Evolutionary conservation across 2,329 filamentous ascomycete species (phyloP), one percentile per base, ranked within the genome.

Genomic region (Botryosphaeria dothidea): DNA sequence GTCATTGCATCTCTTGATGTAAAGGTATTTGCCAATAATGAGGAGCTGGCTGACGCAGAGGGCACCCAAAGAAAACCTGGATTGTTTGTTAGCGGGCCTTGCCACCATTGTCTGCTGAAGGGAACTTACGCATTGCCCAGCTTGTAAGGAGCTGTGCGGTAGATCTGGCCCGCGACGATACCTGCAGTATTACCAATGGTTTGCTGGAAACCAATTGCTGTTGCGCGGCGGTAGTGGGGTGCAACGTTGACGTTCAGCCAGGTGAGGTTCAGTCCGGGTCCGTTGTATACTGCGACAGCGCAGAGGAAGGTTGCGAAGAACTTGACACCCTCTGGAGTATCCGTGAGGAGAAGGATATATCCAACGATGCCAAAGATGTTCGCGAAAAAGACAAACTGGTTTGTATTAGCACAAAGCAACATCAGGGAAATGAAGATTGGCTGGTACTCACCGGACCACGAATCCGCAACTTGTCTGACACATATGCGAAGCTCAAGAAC

Each of bases 241-340:
- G 81, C 79, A 1, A 80, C 73, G 36, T 83, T 84, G 48, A 81
- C 81, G 21, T 81, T 82, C 4, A 84, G 69, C 82, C 82, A 84
- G 38, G 79, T 81, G 1, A 79, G 66, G 64, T 78, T 82, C 36
- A 80, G 71, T 0, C 85, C 84, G 0, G 81, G 67, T 13, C 71
- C 69, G 25, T 68, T 69, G 66, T 73, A 73, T 9, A 72, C 68
- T 3, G 69, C 69, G 1, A 70, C 60, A 2, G 71, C 71, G 36
- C 67, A 68, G 23, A 73, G 65, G 67, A 72, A 73, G 11, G 67
- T 69, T 3, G 67, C 71, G 15, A 73, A 69, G 66, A 69, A 73
- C 29, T 68, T 70, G 38, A 71, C 67, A n/a, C 64, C 64, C 11
- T 46, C 36, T 13, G 64, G 51, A 3, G 49, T 51, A 41, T 65